Evolutionary conservation across 441 rosid species (phyloP), one percentile per base, ranked within the genome.

Genomic region (Syzygium syzygioides): DNA sequence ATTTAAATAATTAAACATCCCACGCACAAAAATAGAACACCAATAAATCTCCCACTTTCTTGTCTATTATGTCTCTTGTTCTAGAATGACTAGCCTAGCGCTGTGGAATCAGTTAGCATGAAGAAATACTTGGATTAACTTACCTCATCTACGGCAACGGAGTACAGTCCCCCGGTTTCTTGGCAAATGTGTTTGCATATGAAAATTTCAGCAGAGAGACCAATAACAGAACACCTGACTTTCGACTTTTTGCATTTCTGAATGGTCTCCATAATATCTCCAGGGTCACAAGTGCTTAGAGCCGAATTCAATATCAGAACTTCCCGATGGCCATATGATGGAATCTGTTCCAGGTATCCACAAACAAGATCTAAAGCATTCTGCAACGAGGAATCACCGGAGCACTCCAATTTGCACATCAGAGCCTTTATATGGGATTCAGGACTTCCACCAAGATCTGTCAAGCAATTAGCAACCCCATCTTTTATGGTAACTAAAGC

Each of bases 361-460:
- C 92, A 94, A 55, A 94, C 95, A 30, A 96, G 97, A 80, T 96
- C 98, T 56, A 97, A 87, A 19, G 96, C 96, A 92, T 96, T 98
- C 93, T 97, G 99, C 87, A 97, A 90, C 28, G 99, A 98, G 85
- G 98, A 92, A 90, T 95, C 98, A 79, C 98, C 99, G 20, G 94
- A 94, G 86, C 95, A 90, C 91, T 93, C 97, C 89, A 96, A 90
- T 91, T 97, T 96, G 52, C 95, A 94, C 96, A 94, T 94, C 96
- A 96, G 93, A 30, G 98, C 96, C 91, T 95, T 93, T 32, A 97
- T 93, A 91, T 96, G 99, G 60, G 96, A 91, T 91, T 96, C 97
- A 9, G 99, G 99, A 92, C 98, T 95, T 50, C 99, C 99, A 86
- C 99, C 98, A 30, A 96, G 98, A 89, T 97, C 97, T 4, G 98